Conservation (phyloP, 192 early-diverging fungal genomes). For the Rhizophagus sp. region DNA sequence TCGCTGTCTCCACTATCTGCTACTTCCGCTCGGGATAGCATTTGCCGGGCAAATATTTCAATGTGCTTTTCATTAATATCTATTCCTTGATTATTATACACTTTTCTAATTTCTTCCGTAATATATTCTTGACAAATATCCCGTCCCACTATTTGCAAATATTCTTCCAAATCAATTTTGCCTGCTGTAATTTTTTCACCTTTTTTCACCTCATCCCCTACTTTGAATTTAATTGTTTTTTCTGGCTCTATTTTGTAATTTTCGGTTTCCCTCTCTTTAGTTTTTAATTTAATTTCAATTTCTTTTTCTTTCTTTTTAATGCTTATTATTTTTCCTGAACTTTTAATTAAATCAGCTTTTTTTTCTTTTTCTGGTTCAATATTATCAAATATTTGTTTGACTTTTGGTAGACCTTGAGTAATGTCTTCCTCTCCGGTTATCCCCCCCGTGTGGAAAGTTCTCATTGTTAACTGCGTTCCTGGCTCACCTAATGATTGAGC, state of each 20-base stretch:
- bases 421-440: constrained; percentile 16
- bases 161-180: constrained; percentile 23
- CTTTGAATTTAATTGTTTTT: background rate
- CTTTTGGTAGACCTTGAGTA: constrained; percentile 26
- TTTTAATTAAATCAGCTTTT: background rate
- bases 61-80: constrained; percentile 20
- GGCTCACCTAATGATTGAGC: constrained; percentile 18
- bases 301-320: no score
- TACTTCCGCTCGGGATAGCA: constrained; percentile 16
- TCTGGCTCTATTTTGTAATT: no score
- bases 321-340: background rate
- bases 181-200: background rate
- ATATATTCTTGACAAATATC: constrained; percentile 5
- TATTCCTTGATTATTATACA: constrained; percentile 12
- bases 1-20: background rate
- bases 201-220: background rate
- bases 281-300: no score
- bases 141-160: constrained; percentile 17
- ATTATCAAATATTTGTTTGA: constrained; percentile 24
- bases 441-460: constrained; percentile 18
- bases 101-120: background rate
- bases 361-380: constrained; percentile 4
- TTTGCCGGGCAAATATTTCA: constrained; percentile 26
- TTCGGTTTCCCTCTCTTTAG: no score
- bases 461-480: constrained; percentile 25